Conservation (phyloP, 176 grass and related monocot genomes). For the Alloteropsis semialata region DNA sequence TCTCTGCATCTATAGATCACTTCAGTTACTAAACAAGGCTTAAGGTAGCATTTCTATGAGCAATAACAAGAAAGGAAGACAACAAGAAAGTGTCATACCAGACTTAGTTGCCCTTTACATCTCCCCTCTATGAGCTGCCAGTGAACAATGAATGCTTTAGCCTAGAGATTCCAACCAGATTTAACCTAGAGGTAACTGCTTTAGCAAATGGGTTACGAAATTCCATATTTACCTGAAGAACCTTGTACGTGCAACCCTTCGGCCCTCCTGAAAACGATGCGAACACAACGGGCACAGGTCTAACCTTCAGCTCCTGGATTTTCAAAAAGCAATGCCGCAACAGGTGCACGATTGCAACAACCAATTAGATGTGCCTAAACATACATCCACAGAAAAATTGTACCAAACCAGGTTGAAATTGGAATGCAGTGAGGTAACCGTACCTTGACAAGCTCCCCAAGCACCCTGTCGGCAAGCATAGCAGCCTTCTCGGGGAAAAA, state of each 20-base stretch:
- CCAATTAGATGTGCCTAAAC: neutral
- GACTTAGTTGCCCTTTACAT: slow-evolving; percentile 63
- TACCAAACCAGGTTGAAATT: neutral
- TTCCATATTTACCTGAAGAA: slow-evolving; percentile 68
- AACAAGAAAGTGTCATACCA: slow-evolving; percentile 41
- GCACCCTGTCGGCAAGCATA: slow-evolving; percentile 61
- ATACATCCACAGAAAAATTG: neutral
- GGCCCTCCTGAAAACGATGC: slow-evolving; percentile 85
- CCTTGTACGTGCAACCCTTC: slow-evolving; percentile 96
- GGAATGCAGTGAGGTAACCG: neutral
- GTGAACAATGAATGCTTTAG: slow-evolving; percentile 2
- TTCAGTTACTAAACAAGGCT: neutral
- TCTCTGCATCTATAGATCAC: neutral
- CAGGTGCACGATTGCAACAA: neutral
- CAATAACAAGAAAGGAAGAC: neutral
- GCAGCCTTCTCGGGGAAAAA: slow-evolving; percentile 88
- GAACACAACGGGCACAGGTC: slow-evolving; percentile 65
- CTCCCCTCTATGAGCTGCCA: slow-evolving; percentile 68
- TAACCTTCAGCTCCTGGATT: slow-evolving; percentile 72
- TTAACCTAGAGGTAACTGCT: slow-evolving; percentile 11
- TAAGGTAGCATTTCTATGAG: neutral
- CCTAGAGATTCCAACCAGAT: neutral
- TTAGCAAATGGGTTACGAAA: neutral
- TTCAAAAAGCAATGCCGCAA: slow-evolving; percentile 7
- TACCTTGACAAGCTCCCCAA: slow-evolving; percentile 87